Percentiles rank a stretch among this genome's conserved stretches.
phyloP scores from a whole-genome alignment of 164 flowering plant genomes.

The Chimonanthus salicifolius region DNA sequence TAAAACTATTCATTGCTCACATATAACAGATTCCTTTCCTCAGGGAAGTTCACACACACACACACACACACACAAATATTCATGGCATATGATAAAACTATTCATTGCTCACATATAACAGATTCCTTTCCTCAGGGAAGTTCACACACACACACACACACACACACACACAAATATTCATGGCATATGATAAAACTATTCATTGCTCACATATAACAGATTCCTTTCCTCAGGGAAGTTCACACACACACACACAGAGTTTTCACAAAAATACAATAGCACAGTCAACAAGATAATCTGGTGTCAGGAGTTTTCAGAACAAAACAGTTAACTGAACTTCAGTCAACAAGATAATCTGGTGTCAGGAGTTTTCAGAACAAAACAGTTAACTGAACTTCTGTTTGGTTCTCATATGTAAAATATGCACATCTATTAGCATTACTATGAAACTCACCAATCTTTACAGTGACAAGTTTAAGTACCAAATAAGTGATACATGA shows the following conservation, averaged over 20 bases:
- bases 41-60: neutral
- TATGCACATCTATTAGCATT: neutral
- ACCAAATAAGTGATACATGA: neutral
- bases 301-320: neutral
- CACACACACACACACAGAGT: neutral
- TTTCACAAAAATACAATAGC: neutral
- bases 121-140: no score
- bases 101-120: no score
- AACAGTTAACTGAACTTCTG: no score
- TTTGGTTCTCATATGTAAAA: no score
- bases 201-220: neutral
- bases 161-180: no score
- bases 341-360: neutral
- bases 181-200: neutral
- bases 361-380: neutral
- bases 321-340: no score
- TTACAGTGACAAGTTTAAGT: neutral
- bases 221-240: neutral
- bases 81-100: no score
- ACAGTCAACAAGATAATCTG: neutral
- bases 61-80: neutral
- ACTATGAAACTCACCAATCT: neutral
- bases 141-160: no score
- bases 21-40: neutral
- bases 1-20: neutral